Base-by-base conservation (phyloP, 1,139 yeast genomes). In the Geotrichum armillariae region DNA sequence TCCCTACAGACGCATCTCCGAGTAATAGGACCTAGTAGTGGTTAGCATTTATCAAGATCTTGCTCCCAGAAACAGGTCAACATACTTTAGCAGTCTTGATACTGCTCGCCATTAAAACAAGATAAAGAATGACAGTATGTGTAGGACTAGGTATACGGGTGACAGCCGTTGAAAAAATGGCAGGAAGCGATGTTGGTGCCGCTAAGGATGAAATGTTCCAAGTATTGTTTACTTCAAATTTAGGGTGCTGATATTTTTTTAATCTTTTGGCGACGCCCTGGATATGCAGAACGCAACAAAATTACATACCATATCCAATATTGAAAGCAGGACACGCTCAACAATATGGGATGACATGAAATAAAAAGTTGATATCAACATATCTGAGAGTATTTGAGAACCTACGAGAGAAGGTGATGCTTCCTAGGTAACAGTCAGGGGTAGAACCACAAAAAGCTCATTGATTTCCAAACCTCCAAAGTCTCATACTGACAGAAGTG, bases 1-100 rank as follows among this genome's bases (percentile, higher is more conserved):
- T 80, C 7, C 85, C 85, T 14, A 80, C 85, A 4, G 81, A 80
- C 67, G 77, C 79, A 62, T 80, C 83, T 4, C 85, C 85, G 17
- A 80, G 60, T 42, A 80, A 65, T 29, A 80, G 78, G 49, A 80
- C 81, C 65, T 80, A 16, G 17, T 12, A 11, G 27, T 32, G 8
- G 34, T 14, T 25, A 38, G 27, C 16, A n/a, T 16, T n/a, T 21
- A 43, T 6, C 16, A 17, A 18, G 29, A 7, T 11, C 29, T 11
- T 25, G 29, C 7, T 25, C 9, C 11, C 29, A 25, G n/a, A n/a
- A 20, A 16, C 5, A 17, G 41, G n/a, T 17, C 12, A 18, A 45
- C 49, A 7, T 32, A 45, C 49, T 23, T 45, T 45, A 31, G 43
- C 49, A 23, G 49, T 45, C 34, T 38, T 45, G 32, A 21, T 25